These are phyloP conservation scores for Saccharomycopsis babjevae DNA, from an alignment of 805 yeast genomes.

Conservation along the genomic window DNA sequence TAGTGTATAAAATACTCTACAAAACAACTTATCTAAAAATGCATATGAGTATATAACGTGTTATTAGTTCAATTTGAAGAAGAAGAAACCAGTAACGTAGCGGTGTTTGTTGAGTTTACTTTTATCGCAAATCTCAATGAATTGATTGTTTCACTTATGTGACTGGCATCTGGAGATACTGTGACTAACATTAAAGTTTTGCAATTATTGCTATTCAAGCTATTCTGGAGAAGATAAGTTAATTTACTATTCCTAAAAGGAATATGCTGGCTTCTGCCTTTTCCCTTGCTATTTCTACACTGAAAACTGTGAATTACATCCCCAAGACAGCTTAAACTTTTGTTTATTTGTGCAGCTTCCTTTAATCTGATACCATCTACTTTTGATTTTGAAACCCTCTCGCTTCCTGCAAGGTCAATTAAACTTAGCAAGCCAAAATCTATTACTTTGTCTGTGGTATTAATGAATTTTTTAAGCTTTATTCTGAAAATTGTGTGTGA, in stretches of 20 bases:
- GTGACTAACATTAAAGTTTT: conserved; percentile 93
- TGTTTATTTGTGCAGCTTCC: conserved; percentile 86
- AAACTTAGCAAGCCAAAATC: conserved; percentile 57
- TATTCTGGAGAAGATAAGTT: conserved; percentile 75
- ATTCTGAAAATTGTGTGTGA: conserved; percentile 80
- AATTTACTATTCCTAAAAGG: conserved; percentile 93
- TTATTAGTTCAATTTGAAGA: background rate
- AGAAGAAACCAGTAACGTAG: background rate
- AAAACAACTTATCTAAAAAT: background rate
- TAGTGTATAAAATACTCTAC: background rate
- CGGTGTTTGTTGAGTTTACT: conserved; percentile 45
- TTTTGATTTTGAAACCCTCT: conserved; percentile 64
- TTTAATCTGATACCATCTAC: conserved; percentile 70
- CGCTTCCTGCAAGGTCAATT: conserved; percentile 92
- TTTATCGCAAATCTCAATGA: conserved; percentile 85
- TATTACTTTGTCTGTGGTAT: conserved; percentile 35
- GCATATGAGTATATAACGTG: background rate
- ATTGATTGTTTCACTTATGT: conserved; percentile 69
- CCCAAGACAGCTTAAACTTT: conserved; percentile 77
- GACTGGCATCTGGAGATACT: conserved; percentile 54
- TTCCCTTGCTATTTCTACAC: conserved; percentile 35
- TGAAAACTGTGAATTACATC: conserved; percentile 70
- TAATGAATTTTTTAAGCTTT: conserved; percentile 44
- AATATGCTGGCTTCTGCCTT: conserved; percentile 38
- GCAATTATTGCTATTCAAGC: conserved; percentile 65